Evolutionary conservation across 208 protist species (phyloP).

Genomic region (Acanthamoeba divionensis): DNA sequence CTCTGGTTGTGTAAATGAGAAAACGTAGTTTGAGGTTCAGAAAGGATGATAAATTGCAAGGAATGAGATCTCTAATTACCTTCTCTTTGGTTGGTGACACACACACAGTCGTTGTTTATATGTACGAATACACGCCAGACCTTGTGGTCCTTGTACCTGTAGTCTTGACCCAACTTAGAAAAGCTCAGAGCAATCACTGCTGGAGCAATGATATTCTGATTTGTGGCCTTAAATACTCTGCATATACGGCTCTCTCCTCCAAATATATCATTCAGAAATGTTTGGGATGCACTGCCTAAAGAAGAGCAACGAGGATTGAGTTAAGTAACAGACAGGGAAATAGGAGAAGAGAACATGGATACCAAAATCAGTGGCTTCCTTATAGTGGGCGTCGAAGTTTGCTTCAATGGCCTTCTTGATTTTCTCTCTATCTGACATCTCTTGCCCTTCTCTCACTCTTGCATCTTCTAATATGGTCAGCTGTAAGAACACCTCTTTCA

Average conservation of each 20-base stretch:
- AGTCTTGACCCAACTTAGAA: not conserved
- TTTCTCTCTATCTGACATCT: not conserved
- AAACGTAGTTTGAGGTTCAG: too few species aligned
- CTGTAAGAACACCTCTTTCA: not conserved
- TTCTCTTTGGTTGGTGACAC: not conserved
- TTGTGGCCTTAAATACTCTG: not conserved
- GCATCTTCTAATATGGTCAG: not conserved
- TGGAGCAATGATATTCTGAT: slow-evolving; percentile 30
- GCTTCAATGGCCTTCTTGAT: not conserved
- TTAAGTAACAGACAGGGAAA: not conserved
- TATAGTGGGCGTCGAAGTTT: not conserved
- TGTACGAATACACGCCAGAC: slow-evolving; percentile 1
- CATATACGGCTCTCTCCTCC: not conserved
- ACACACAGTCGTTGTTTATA: not conserved
- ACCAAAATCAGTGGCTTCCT: slow-evolving; percentile 13
- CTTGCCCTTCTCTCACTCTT: too few species aligned
- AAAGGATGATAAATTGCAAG: not conserved
- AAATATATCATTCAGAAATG: not conserved
- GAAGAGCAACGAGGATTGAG: not conserved
- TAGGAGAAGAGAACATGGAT: not conserved
- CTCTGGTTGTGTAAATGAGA: too few species aligned
- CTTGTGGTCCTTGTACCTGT: slow-evolving; percentile 8
- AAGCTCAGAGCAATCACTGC: slow-evolving; percentile 17
- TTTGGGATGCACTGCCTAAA: too few species aligned
- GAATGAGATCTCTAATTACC: not conserved